Evolutionary conservation across 1,284 basidiomycete genomes (phyloP), one percentile per base, ranked within the genome.

Genomic region (Porodaedalea pini): DNA sequence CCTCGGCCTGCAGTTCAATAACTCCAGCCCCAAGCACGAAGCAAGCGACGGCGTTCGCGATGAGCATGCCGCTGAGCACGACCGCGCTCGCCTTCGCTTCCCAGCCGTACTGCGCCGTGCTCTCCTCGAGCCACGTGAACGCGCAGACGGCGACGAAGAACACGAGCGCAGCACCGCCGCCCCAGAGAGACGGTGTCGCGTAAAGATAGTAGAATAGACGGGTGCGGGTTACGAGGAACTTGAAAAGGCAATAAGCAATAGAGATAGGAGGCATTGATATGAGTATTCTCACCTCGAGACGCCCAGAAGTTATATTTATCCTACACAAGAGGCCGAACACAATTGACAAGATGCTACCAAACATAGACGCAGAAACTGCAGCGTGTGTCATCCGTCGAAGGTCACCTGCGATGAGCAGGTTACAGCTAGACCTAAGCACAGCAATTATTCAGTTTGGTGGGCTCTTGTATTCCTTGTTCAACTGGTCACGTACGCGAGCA

Each of bases 131-230:
- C 56, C 56, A 57, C 1, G 56, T 57, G 34, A 32, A 57, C 6
- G 56, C 48, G 27, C 56, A 57, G 17, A 57, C 47, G 10, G 56
- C 56, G 44, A 51, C 56, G 39, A 57, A 57, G 34, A 57, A 57
- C 10, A 32, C 49, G 8, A 57, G 29, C 21, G 56, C 56, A 6
- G 56, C 48, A 31, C 29, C 56, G 10, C 56, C 56, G 31, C 56
- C 56, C 40, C 49, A 57, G 2, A 57, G 56, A 13, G 56, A 57
- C 5, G 56, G 56, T n/a, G 56, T 51, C 11, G 49, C 39, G 19
- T 52, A 57, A 5, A 57, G 41, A 21, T 43, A 57, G 36, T 57
- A 54, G 23, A 57, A 57, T 27, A 57, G 56, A 17, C 40, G 39
- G 3, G 48, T 32, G 17, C 49, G 56, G 4, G 17, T 45, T 11